phyloP scores from a whole-genome alignment of 768 basidiomycete genomes.

The Strobilomyces confusus region DNA sequence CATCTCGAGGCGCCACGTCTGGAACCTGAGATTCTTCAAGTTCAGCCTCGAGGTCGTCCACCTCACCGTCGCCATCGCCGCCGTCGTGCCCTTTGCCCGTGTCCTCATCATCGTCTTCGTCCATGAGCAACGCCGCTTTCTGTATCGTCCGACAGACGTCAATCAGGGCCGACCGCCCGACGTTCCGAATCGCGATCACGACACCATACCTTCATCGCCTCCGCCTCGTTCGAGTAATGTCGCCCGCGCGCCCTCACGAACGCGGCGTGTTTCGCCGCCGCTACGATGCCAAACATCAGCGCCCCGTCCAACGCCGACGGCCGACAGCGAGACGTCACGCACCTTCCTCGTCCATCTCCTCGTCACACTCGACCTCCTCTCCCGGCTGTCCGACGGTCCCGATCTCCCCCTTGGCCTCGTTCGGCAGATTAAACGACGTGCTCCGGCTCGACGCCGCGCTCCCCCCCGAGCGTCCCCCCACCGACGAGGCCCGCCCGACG shows the following conservation, averaged over 20 bases:
- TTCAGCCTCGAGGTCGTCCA: slow-evolving; percentile 1
- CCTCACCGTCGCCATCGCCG: slow-evolving; percentile 14
- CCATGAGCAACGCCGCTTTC: slow-evolving; percentile 63
- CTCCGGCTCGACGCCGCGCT: slow-evolving; percentile 69
- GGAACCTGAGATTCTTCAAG: slow-evolving; percentile 2
- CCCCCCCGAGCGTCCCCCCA: slow-evolving; percentile 61
- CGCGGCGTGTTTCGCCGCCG: slow-evolving; percentile 76
- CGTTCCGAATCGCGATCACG: background rate
- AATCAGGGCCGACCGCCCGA: background rate
- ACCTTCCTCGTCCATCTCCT: slow-evolving; percentile 92
- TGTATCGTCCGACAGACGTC: slow-evolving; percentile 28
- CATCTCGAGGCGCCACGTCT: background rate
- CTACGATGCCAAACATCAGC: slow-evolving; percentile 40
- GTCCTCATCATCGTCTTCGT: slow-evolving; percentile 50
- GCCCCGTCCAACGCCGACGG: background rate
- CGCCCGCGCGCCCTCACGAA: slow-evolving; percentile 78
- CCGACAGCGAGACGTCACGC: slow-evolving; percentile 15
- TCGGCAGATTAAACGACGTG: slow-evolving; percentile 79
- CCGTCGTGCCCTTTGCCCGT: background rate
- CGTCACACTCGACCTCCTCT: slow-evolving; percentile 57
- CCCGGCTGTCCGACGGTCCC: slow-evolving; percentile 41
- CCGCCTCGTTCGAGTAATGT: slow-evolving; percentile 88
- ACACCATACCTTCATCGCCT: slow-evolving; percentile 79
- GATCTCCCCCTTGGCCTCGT: slow-evolving; percentile 60
- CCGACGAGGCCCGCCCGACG: slow-evolving; percentile 45